Percentiles rank a stretch among this genome's conserved stretches.
These are phyloP conservation scores for Asclepias syriaca DNA, from an alignment of 257 asterid species.

Conservation along the genomic window DNA sequence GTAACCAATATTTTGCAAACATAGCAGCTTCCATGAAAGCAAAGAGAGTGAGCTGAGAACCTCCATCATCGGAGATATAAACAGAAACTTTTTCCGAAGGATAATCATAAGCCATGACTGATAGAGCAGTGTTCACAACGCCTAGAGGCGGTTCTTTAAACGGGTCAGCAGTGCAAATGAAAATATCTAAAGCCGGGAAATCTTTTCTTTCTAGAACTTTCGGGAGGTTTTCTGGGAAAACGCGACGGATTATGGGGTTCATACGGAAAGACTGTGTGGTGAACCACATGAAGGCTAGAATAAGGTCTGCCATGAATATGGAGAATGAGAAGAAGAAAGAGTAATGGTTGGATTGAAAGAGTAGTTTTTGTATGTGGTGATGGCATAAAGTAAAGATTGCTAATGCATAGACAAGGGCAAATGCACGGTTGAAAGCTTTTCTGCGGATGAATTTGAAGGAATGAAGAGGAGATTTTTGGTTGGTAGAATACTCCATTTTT, in stretches of 20 bases:
- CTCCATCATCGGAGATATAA: constrained; percentile 75
- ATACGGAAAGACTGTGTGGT: constrained; percentile 48
- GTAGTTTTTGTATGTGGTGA: constrained; percentile 5
- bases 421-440: constrained; percentile 12
- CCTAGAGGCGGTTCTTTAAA: constrained; percentile 57
- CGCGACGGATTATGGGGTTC: constrained; percentile 29
- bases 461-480: constrained; percentile 2
- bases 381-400: constrained; percentile 12
- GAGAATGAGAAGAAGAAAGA: constrained; percentile 16
- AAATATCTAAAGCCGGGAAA: constrained; percentile 51
- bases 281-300: constrained; percentile 55
- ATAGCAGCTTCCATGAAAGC: constrained; percentile 59
- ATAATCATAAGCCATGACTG: constrained; percentile 68
- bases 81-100: constrained; percentile 57
- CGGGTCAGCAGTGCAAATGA: constrained; percentile 74
- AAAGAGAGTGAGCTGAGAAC: constrained; percentile 57
- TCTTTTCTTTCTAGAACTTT: constrained; percentile 7
- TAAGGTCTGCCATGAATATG: constrained; percentile 35
- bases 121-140: constrained; percentile 58
- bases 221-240: constrained; percentile 35
- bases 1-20: constrained; percentile 56
- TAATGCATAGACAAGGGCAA: constrained; percentile 5
- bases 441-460: not conserved
- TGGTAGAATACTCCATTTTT: constrained; percentile 3
- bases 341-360: not conserved